Evolutionary conservation across 2,329 filamentous ascomycete genomes (phyloP), one percentile per base, ranked within the genome.

Genomic region (Hymenoscyphus repandus): DNA sequence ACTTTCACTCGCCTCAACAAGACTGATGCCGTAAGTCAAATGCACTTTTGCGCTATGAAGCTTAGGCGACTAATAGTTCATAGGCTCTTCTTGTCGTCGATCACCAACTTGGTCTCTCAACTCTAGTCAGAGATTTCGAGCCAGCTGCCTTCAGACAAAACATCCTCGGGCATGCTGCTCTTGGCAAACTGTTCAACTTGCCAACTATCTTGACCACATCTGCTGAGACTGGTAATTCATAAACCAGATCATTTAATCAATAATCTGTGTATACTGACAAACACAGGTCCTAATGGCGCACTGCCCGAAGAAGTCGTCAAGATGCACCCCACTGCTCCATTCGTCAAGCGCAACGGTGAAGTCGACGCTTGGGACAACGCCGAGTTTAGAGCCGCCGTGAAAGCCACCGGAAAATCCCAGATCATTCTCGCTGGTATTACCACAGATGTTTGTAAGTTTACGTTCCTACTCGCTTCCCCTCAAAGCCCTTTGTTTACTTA

Each of bases 341-440:
- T 88, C 10, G 78, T 90, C 62, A 73, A 76, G 59, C 80, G 86
- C 33, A 75, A 84, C 54, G 86, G 86, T 36, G 83, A 90, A 63
- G 85, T 90, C 61, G 79, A 89, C 63, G 86, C 86, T 2, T 89
- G 85, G 86, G 87, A 90, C 64, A 89, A 88, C 59, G 58, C 74
- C 2, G 78, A 86, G 0, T 89, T 90, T 71, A 76, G 77, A 33
- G 72, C 72, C 1, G 85, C 86, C 1, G 74, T 90, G 54, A 69
- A 75, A 56, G 83, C 83, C 1, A 78, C 83, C 3, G 78, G 78
- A 51, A 83, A 81, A 65, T 81, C 75, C 30, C 87, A 90, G 65
- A 72, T 90, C 60, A 86, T 90, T 62, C 67, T 91, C 13, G 85
- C 74, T 2, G 85, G 86, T 6, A 88, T 90, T 60, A 77, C 80